Percentiles rank a stretch among this genome's conserved stretches.
These are phyloP conservation scores for Gryganskiella cystojenkinii DNA, from an alignment of 192 early-diverging fungal species.

Conservation along the genomic window DNA sequence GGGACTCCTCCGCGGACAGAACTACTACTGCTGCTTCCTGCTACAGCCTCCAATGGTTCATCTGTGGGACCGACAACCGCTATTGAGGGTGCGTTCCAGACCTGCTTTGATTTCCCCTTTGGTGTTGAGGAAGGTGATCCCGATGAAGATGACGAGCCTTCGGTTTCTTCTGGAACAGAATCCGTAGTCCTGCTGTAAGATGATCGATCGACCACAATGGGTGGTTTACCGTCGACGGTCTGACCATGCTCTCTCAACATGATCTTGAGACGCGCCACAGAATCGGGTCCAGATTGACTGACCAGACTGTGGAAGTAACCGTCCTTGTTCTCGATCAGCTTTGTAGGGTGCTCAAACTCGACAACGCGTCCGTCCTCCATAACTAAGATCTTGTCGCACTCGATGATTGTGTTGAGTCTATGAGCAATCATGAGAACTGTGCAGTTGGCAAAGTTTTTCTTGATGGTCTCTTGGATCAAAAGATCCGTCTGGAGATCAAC, in stretches of 20 bases:
- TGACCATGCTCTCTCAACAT: slow-evolving; percentile 49
- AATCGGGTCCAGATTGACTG: slow-evolving; percentile 44
- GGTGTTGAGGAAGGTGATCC: neutral
- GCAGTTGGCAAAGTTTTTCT: slow-evolving; percentile 58
- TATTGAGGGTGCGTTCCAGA: slow-evolving; percentile 1
- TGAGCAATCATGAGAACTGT: slow-evolving; percentile 78
- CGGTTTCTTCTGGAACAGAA: slow-evolving; percentile 5
- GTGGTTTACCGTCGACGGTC: slow-evolving; percentile 23
- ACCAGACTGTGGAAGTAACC: slow-evolving; percentile 55
- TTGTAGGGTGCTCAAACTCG: slow-evolving; percentile 54
- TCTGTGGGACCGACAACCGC: neutral
- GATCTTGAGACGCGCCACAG: slow-evolving; percentile 36
- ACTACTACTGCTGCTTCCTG: neutral
- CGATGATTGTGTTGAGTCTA: slow-evolving; percentile 65
- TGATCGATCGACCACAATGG: slow-evolving; percentile 9
- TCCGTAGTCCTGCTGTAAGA: neutral
- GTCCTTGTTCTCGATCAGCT: slow-evolving; percentile 50
- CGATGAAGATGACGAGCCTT: neutral
- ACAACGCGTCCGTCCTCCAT: slow-evolving; percentile 60
- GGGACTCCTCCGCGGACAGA: slow-evolving; percentile 6
- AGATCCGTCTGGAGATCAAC: slow-evolving; percentile 62
- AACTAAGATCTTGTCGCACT: slow-evolving; percentile 64
- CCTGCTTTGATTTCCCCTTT: neutral
- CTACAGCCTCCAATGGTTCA: no score
- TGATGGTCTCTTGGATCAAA: slow-evolving; percentile 62